phyloP scores from a whole-genome alignment of 352 stramenopile species.

The Globisporangium irregulare region DNA sequence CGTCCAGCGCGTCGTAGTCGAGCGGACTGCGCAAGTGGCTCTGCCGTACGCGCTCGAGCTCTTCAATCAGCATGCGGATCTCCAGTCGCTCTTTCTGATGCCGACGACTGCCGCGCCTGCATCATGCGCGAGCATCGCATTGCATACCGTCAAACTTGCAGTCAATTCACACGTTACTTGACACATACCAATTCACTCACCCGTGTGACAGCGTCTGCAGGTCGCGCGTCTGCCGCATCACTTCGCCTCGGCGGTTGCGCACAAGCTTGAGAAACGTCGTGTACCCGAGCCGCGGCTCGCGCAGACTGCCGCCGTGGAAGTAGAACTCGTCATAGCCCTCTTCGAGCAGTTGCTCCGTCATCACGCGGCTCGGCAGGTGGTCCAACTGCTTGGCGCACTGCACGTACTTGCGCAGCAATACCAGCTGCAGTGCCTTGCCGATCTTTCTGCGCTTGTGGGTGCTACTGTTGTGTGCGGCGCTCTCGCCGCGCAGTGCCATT shows the following conservation, averaged over 20 bases:
- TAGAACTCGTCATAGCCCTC: slow-evolving; percentile 73
- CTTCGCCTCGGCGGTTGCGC: slow-evolving; percentile 59
- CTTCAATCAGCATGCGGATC: slow-evolving; percentile 50
- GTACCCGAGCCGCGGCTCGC: slow-evolving; percentile 56
- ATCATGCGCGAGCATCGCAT: neutral
- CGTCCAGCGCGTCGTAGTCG: slow-evolving; percentile 25
- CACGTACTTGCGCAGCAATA: slow-evolving; percentile 61
- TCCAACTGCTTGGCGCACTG: slow-evolving; percentile 47
- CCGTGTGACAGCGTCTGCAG: slow-evolving; percentile 15
- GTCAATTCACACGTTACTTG: neutral
- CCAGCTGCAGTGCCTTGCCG: slow-evolving; percentile 55
- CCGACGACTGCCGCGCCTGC: slow-evolving; percentile 21
- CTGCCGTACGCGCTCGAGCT: slow-evolving; percentile 54
- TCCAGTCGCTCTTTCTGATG: slow-evolving; percentile 49
- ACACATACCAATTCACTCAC: slow-evolving; percentile 12
- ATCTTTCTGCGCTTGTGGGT: slow-evolving; percentile 38
- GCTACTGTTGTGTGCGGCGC: neutral
- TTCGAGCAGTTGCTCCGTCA: slow-evolving; percentile 61
- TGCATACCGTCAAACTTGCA: no score
- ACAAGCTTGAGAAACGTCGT: slow-evolving; percentile 64
- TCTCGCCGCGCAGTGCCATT: neutral
- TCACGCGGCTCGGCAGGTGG: slow-evolving; percentile 38
- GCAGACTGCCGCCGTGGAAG: slow-evolving; percentile 52
- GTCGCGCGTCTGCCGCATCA: slow-evolving; percentile 25
- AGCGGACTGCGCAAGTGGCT: slow-evolving; percentile 14